Conservation (phyloP, 352 stramenopile species). For the Phytopythium mirpurense region DNA sequence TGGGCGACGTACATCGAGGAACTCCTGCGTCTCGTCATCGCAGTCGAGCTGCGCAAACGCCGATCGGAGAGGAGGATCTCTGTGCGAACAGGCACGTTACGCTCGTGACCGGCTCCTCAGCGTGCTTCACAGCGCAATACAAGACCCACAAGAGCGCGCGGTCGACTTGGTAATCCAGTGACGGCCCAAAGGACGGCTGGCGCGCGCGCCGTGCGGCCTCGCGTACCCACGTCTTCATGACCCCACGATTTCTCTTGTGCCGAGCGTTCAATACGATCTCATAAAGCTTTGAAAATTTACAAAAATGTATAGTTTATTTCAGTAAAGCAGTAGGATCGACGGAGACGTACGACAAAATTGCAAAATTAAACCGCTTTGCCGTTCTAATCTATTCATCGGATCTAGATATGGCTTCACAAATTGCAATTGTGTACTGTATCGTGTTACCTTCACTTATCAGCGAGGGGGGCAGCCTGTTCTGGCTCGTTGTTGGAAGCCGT, state of each 20-base stretch:
- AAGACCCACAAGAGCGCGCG: conserved; percentile 36
- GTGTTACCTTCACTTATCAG: too few relatives aligned
- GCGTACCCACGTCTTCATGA: conserved; percentile 79
- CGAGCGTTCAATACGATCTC: not conserved
- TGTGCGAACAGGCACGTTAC: conserved; percentile 37
- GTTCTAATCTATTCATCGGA: too few relatives aligned
- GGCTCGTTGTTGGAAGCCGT: too few relatives aligned
- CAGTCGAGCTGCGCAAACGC: conserved; percentile 71
- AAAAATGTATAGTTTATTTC: too few relatives aligned
- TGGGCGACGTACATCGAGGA: conserved; percentile 51
- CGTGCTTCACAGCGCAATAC: not conserved
- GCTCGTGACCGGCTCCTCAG: too few relatives aligned
- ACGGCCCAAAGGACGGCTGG: conserved; percentile 38
- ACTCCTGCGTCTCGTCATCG: conserved; percentile 66
- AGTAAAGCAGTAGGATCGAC: too few relatives aligned
- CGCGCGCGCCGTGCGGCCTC: conserved; percentile 46
- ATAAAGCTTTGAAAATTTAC: not conserved
- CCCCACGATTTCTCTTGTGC: not conserved
- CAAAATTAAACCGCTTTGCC: too few relatives aligned
- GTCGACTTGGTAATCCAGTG: conserved; percentile 61
- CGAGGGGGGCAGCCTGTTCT: too few relatives aligned
- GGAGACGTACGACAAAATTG: too few relatives aligned
- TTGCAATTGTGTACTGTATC: too few relatives aligned
- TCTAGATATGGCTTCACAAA: too few relatives aligned
- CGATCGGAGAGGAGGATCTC: conserved; percentile 48